Conservation (phyloP, 768 basidiomycete genomes). For the Kwoniella dendrophila region DNA sequence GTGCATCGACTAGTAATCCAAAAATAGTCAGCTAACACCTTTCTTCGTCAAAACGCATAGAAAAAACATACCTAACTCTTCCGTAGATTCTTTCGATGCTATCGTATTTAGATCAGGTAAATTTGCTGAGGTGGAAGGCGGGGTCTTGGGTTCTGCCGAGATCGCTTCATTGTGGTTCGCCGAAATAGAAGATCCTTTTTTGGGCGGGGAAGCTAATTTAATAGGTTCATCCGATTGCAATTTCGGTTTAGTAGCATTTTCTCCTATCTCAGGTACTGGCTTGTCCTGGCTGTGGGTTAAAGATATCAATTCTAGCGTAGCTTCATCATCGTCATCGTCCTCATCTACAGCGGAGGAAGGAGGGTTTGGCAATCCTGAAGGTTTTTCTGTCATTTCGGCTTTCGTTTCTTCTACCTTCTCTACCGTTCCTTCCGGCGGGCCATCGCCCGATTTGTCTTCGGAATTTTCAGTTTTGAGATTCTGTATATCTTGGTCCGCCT, state of each 20-base stretch:
- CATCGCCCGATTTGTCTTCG: neutral
- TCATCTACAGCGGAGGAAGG: neutral
- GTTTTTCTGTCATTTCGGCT: neutral
- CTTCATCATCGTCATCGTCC: neutral
- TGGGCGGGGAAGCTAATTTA: constrained; percentile 11
- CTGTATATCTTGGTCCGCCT: neutral
- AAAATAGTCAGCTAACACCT: neutral
- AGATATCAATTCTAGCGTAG: constrained; percentile 6
- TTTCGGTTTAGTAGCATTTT: neutral
- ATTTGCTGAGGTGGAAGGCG: neutral
- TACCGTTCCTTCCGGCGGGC: neutral
- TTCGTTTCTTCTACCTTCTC: neutral
- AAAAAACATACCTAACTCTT: constrained; percentile 9
- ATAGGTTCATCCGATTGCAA: neutral
- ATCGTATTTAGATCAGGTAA: neutral
- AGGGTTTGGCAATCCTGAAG: too few relatives aligned
- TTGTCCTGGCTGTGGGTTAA: constrained; percentile 9
- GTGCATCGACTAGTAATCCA: constrained; percentile 14
- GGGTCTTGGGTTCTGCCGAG: neutral
- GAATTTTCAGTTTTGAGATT: neutral
- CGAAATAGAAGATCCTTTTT: too few relatives aligned
- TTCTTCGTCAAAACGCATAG: neutral
- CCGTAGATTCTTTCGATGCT: neutral
- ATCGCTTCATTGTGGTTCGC: too few relatives aligned
- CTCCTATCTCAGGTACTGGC: constrained; percentile 5